Percentiles rank a stretch among this genome's conserved stretches.
Conservation (phyloP, 2,329 filamentous ascomycete species). For the Botryotinia calthae region DNA sequence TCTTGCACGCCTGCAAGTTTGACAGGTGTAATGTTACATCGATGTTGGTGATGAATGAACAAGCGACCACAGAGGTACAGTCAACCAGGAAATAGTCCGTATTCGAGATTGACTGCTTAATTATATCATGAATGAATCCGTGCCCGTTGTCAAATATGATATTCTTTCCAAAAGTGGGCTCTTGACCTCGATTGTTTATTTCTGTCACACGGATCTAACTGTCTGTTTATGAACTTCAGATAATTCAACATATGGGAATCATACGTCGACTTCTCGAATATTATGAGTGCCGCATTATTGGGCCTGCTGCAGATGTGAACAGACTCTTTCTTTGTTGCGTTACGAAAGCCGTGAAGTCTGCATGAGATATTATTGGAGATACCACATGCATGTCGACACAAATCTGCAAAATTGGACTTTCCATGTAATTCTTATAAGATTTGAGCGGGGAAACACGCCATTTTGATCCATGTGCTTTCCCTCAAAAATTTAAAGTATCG, state of each 20-base stretch:
- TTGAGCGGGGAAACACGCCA: neutral
- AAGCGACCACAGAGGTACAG: neutral
- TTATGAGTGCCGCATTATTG: neutral
- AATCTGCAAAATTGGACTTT: neutral
- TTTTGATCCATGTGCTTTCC: neutral
- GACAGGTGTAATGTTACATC: conserved; percentile 9
- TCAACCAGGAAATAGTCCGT: neutral
- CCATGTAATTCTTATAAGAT: neutral
- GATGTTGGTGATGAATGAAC: neutral
- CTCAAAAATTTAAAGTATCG: neutral
- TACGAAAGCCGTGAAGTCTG: neutral
- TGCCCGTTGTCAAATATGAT: conserved; percentile 6
- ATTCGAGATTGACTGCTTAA: conserved; percentile 8
- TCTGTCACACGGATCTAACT: neutral
- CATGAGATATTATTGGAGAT: neutral
- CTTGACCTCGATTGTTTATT: neutral
- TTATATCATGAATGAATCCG: conserved; percentile 12
- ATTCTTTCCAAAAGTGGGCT: conserved; percentile 1
- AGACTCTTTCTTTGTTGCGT: neutral
- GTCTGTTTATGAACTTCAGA: neutral
- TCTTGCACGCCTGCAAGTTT: neutral
- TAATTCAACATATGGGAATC: neutral
- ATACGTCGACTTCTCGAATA: neutral
- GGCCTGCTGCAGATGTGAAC: neutral
- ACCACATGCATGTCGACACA: neutral